Conservation (phyloP, 169 alveolate species). For the Plasmodium billcollinsi region DNA sequence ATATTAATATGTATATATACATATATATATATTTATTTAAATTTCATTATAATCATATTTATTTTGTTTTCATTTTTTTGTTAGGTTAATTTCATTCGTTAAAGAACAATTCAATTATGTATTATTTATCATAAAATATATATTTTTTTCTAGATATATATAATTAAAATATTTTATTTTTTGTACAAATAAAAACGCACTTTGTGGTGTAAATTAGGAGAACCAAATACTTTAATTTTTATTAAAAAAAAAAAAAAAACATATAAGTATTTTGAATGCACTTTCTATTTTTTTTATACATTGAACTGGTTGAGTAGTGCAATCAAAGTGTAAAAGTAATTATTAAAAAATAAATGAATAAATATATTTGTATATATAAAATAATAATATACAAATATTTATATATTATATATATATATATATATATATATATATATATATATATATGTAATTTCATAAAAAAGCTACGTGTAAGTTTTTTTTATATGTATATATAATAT, state of each 20-base stretch:
- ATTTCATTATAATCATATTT: not conserved
- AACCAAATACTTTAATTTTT: not conserved
- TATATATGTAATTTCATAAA: constrained; percentile 5
- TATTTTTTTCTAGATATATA: not conserved
- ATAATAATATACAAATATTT: not conserved
- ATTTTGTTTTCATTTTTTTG: not conserved
- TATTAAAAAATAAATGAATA: not conserved
- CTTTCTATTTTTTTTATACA: not conserved
- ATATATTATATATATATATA: not conserved
- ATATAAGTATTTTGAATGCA: constrained; percentile 5
- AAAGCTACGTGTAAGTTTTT: not conserved
- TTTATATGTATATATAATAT: too few relatives aligned
- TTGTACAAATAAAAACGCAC: not conserved
- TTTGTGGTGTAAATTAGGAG: constrained; percentile 4
- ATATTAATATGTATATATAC: too few relatives aligned
- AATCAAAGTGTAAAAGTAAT: constrained; percentile 6
- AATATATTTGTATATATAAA: not conserved
- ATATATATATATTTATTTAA: too few relatives aligned
- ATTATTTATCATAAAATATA: too few relatives aligned
- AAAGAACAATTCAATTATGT: too few relatives aligned
- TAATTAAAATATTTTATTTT: not conserved
- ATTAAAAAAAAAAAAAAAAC: not conserved
- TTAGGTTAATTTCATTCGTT: constrained; percentile 1
- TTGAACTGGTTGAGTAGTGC: constrained; percentile 2
- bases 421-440: not conserved